Evolutionary conservation across 495 filamentous ascomycete species (phyloP).

Genomic region (Aspergillus avenaceus): DNA sequence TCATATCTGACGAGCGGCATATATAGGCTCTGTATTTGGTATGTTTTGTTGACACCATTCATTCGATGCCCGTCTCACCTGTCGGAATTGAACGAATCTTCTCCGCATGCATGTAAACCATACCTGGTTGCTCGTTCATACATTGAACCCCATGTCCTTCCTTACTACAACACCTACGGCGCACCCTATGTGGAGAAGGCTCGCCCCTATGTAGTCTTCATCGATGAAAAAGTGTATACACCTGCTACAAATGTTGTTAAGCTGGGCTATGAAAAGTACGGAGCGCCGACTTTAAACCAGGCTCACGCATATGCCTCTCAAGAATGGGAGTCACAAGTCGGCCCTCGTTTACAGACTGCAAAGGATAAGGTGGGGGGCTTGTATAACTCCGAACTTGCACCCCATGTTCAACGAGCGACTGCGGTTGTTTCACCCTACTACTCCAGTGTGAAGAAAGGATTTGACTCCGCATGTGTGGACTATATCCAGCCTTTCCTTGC

Average conservation of each 20-base stretch:
- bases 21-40: conserved; percentile 77
- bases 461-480: conserved; percentile 63
- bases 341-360: conserved; percentile 65
- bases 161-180: conserved; percentile 83
- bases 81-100: conserved; percentile 60
- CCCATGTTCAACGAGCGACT: conserved; percentile 63
- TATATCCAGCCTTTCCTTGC: conserved; percentile 72
- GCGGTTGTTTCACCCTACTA: conserved; percentile 65
- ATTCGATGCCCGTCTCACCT: conserved; percentile 76
- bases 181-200: conserved; percentile 76
- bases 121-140: conserved; percentile 69
- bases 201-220: conserved; percentile 65
- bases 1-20: neutral
- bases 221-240: conserved; percentile 63
- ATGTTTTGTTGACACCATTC: conserved; percentile 69
- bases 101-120: conserved; percentile 78
- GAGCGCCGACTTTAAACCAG: conserved; percentile 68
- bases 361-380: conserved; percentile 54
- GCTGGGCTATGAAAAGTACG: conserved; percentile 62
- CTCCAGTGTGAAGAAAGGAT: conserved; percentile 54
- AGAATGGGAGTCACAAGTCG: conserved; percentile 74
- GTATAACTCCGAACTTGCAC: conserved; percentile 66
- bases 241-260: conserved; percentile 63
- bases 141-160: conserved; percentile 69
- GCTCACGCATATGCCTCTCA: conserved; percentile 58